phyloP scores from a whole-genome alignment of 164 flowering plant species.

The Houttuynia cordata region DNA sequence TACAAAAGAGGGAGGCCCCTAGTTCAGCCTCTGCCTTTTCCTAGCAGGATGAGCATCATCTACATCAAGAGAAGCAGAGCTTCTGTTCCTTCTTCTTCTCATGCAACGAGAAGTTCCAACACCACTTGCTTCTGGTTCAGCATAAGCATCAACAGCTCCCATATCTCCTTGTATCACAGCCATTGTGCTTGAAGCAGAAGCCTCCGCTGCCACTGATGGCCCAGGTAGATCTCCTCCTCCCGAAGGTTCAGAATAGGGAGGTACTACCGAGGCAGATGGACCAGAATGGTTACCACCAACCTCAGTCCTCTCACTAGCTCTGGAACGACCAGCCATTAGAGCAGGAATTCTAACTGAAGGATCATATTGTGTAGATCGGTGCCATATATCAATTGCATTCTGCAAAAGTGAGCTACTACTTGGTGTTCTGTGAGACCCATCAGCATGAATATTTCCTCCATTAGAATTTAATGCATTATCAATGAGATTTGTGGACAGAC shows the following conservation, averaged over 20 bases:
- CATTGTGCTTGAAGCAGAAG: constrained; percentile 26
- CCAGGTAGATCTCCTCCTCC: constrained; percentile 6
- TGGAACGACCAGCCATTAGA: constrained; percentile 7
- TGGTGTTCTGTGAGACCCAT: constrained; percentile 8
- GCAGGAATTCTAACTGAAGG: constrained; percentile 19
- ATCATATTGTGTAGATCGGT: constrained; percentile 6
- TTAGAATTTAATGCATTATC: constrained; percentile 1
- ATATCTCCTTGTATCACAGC: constrained; percentile 23
- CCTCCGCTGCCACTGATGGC: constrained; percentile 11
- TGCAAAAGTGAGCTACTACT: constrained; percentile 10
- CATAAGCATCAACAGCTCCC: constrained; percentile 12
- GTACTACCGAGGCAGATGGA: constrained; percentile 11
- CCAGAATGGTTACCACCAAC: constrained; percentile 10
- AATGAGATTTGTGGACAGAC: constrained; percentile 6
- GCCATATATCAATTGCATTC: constrained; percentile 15
- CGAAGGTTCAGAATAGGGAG: constrained; percentile 4
- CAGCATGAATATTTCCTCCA: constrained; percentile 1
- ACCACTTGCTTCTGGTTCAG: constrained; percentile 18
- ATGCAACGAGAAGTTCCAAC: constrained; percentile 18
- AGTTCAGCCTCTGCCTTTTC: constrained; percentile 19
- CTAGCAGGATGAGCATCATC: constrained; percentile 17
- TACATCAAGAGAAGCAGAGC: constrained; percentile 15
- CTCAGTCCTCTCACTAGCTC: constrained; percentile 7
- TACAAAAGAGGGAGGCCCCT: background rate
- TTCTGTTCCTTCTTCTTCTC: constrained; percentile 17